Evolutionary conservation across 2,329 filamentous ascomycete species (phyloP), one percentile per base, ranked within the genome.

Genomic region (Teratosphaeria gauchensis): DNA sequence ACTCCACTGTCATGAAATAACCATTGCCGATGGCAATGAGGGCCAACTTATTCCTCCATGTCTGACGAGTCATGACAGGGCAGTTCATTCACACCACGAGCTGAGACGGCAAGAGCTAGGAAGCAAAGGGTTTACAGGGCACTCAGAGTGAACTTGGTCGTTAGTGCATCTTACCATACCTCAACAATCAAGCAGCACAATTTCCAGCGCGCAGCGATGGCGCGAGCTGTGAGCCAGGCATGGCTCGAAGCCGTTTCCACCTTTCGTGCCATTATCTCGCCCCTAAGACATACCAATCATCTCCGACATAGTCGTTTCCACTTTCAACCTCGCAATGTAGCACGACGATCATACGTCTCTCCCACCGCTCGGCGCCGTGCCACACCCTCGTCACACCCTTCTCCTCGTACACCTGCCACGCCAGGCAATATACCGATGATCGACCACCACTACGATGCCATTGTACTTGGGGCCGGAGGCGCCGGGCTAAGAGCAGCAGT

Each of bases 391-490:
- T 48, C 42, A 6, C 4, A 48, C 12, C 38, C 38, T 46, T 46
- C 38, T 24, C 42, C 42, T 6, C 9, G 11, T 11, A 48, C 42
- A 21, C 56, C 67, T 31, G 55, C 62, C 8, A 58, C 62, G 28
- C 57, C 63, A 46, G 55, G 60, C 54, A 91, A 95, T 77, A 96
- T 96, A 76, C 87, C 90, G 54, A 88, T 96, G 67, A 90, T 96
- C 85, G 92, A 96, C 75, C 92, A 97, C 78, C 90, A 96, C 78
- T 96, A 96, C 78, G 92, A 96, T 67, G 74, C 75, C 28, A 74
- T 77, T 38, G 75, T 77, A 14, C 71, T 77, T 21, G 74, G 75
- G 51, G 84, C 84, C 61, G 84, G 84, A 62, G 84, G 84, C 68
- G 82, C 84, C 61, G 84, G 84, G 68, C 75, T 86, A 48, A 78